phyloP scores from a whole-genome alignment of 345 rosid species.

The Trapa incisa region DNA sequence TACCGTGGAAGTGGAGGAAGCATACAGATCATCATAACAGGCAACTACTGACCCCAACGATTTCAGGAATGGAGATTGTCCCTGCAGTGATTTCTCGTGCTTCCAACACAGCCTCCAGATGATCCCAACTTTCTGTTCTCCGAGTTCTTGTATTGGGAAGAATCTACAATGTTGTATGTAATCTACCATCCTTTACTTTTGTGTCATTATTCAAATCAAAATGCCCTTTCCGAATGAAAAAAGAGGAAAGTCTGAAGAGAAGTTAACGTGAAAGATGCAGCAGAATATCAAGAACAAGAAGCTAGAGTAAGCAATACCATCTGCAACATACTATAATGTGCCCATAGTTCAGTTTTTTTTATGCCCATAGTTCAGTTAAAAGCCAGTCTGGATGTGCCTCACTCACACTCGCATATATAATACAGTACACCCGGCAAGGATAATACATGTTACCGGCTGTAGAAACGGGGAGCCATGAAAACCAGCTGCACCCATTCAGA shows the following conservation, averaged over 20 bases:
- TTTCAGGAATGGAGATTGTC: slow-evolving; percentile 15
- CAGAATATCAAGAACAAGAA: neutral
- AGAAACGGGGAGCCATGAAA: slow-evolving; percentile 26
- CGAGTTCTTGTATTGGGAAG: too few species aligned
- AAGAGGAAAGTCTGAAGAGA: neutral
- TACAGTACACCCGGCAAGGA: slow-evolving; percentile 1
- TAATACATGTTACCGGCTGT: neutral
- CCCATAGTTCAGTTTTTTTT: too few species aligned
- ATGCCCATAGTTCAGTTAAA: neutral
- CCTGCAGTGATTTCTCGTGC: slow-evolving; percentile 18
- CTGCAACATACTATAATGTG: neutral
- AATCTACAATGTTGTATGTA: too few species aligned
- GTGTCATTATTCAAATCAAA: neutral
- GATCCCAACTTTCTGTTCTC: neutral
- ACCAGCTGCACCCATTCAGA: slow-evolving; percentile 17
- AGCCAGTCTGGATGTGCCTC: neutral
- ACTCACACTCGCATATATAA: neutral
- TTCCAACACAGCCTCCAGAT: neutral
- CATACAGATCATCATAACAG: slow-evolving; percentile 14
- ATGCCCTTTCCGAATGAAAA: neutral
- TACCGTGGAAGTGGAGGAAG: neutral
- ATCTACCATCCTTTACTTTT: too few species aligned
- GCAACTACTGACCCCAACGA: slow-evolving; percentile 15
- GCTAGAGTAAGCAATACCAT: neutral
- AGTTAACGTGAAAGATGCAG: neutral